A percentile compares a stretch with the other conserved stretches of the same genome.
Conservation (phyloP, 805 yeast species). For the Cyberlindnera sargentensis region DNA sequence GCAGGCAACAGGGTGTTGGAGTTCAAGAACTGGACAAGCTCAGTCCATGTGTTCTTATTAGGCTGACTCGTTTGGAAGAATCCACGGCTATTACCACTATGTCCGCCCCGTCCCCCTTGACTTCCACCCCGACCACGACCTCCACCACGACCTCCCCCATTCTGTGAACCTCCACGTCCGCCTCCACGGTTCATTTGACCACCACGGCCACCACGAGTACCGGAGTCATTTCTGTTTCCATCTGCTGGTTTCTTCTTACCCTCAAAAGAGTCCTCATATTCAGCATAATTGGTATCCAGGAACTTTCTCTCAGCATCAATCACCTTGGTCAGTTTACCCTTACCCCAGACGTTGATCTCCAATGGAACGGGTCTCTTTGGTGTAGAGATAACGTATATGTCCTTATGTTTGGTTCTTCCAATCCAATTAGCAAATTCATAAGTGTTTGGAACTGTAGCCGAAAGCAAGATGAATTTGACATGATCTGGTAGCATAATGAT, state of each 20-base stretch:
- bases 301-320: conserved; percentile 72
- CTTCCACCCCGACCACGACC: conserved; percentile 30
- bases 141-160: conserved; percentile 30
- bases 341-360: conserved; percentile 82
- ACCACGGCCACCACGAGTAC: conserved; percentile 35
- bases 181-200: conserved; percentile 18
- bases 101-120: conserved; percentile 22
- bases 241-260: conserved; percentile 32
- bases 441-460: conserved; percentile 99
- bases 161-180: conserved; percentile 36
- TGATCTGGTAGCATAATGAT: conserved; percentile 97
- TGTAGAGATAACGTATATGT: conserved; percentile 92
- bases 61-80: conserved; percentile 36
- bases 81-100: conserved; percentile 26
- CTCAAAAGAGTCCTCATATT: conserved; percentile 48
- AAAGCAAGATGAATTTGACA: conserved; percentile 80
- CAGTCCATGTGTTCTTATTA: conserved; percentile 70
- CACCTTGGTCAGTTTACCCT: conserved; percentile 61
- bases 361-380: conserved; percentile 96
- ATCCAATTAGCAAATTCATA: conserved; percentile 98
- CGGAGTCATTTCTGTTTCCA: conserved; percentile 38
- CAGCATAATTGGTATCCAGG: conserved; percentile 52
- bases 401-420: conserved; percentile 93
- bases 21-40: conserved; percentile 63
- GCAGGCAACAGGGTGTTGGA: conserved; percentile 76